A percentile compares a stretch with the other conserved stretches of the same genome.
These are phyloP conservation scores for Nakazawaea peltata DNA, from an alignment of 805 yeast species.

Conservation along the genomic window DNA sequence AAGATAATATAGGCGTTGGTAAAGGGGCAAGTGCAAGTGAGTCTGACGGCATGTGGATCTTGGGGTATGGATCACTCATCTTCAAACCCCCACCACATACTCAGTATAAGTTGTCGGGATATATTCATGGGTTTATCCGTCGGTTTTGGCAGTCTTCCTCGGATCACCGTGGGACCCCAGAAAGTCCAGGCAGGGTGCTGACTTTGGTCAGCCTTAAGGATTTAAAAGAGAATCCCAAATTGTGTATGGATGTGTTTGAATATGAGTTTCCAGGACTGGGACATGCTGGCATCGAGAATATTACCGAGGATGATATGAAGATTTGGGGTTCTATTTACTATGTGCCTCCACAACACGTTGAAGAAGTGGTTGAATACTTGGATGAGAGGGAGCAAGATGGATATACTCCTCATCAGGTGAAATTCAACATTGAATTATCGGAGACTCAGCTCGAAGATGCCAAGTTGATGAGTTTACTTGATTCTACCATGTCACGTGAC, in stretches of 20 bases:
- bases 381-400: constrained; percentile 89
- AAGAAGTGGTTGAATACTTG: constrained; percentile 56
- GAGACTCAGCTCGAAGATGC: constrained; percentile 13
- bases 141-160: constrained; percentile 89
- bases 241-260: constrained; percentile 32
- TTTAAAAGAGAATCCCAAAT: constrained; percentile 30
- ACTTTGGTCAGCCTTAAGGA: constrained; percentile 63
- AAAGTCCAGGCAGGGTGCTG: constrained; percentile 82
- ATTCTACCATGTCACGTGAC: constrained; percentile 19
- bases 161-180: constrained; percentile 88
- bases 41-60: constrained; percentile 59
- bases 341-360: constrained; percentile 56
- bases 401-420: constrained; percentile 60
- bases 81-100: constrained; percentile 84
- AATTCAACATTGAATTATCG: constrained; percentile 41
- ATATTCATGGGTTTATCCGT: constrained; percentile 66
- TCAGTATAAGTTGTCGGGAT: constrained; percentile 58
- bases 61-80: constrained; percentile 85
- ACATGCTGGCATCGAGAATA: constrained; percentile 12
- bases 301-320: constrained; percentile 34
- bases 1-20: too few species aligned
- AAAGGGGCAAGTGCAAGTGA: too few species aligned
- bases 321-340: constrained; percentile 84
- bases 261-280: constrained; percentile 17
- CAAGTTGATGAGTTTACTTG: constrained; percentile 16